A percentile compares a stretch with the other conserved stretches of the same genome.
Conservation (phyloP, 2,329 filamentous ascomycete species). For the Paraphaeosphaeria sporulosa region DNA sequence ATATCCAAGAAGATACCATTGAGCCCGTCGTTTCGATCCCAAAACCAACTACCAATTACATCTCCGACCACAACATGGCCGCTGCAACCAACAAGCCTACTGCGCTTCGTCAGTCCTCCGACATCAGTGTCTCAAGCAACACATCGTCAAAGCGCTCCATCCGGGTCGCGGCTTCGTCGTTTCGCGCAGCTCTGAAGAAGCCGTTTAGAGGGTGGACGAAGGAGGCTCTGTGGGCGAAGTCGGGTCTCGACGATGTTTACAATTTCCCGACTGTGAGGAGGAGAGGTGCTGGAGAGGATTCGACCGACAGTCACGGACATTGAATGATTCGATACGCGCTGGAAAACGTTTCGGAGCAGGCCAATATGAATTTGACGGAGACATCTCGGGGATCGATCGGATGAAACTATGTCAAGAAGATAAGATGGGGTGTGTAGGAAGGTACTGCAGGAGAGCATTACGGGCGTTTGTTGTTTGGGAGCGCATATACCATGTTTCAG, state of each 20-base stretch:
- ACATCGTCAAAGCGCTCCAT: conserved; percentile 2
- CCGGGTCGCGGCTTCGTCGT: conserved; percentile 21
- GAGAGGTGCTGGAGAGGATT: conserved; percentile 6
- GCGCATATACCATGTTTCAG: conserved; percentile 2
- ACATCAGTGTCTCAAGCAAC: conserved; percentile 1
- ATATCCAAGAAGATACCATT: background rate
- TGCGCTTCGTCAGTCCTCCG: background rate
- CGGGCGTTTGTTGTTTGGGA: background rate
- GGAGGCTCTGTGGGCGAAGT: conserved; percentile 41
- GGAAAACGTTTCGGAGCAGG: background rate
- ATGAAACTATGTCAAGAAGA: background rate
- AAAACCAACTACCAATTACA: background rate
- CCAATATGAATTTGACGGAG: background rate
- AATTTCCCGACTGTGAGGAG: conserved; percentile 37
- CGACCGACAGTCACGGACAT: background rate
- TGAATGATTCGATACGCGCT: background rate
- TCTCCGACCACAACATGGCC: background rate
- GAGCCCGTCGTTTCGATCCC: background rate
- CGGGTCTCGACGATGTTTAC: conserved; percentile 47
- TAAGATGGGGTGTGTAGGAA: background rate
- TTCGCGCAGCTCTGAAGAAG: conserved; percentile 38
- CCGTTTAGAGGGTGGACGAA: conserved; percentile 46
- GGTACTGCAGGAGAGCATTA: background rate
- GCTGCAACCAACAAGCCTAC: background rate
- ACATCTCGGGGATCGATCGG: background rate